Evolutionary conservation across 2,329 filamentous ascomycete genomes (phyloP).

Genomic region (Penicillium sp.): DNA sequence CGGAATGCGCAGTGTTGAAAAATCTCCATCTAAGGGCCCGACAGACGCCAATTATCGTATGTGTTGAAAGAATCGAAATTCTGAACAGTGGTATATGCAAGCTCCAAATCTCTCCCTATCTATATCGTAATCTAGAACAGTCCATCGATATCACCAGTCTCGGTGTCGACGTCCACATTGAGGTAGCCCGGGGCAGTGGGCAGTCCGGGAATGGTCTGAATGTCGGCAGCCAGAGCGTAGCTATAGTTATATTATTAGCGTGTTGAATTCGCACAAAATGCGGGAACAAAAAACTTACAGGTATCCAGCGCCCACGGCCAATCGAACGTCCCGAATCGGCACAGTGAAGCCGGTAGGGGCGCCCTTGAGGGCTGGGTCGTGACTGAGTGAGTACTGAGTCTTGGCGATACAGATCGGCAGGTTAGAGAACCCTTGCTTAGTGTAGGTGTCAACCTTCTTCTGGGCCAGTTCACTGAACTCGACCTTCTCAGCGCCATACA

Average conservation of each 20-base stretch:
- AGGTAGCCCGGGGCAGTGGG: slow-evolving; percentile 94
- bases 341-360: slow-evolving; percentile 92
- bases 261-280: slow-evolving; percentile 35
- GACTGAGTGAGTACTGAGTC: slow-evolving; percentile 95
- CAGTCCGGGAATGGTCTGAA: slow-evolving; percentile 95
- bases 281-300: slow-evolving; percentile 56
- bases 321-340: slow-evolving; percentile 87
- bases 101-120: slow-evolving; percentile 3
- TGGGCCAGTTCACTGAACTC: slow-evolving; percentile 93
- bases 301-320: slow-evolving; percentile 93
- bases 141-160: slow-evolving; percentile 83
- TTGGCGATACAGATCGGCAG: slow-evolving; percentile 96
- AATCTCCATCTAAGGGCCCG: slow-evolving; percentile 16
- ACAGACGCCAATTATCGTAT: slow-evolving; percentile 21
- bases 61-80: slow-evolving; percentile 27
- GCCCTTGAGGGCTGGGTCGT: slow-evolving; percentile 90
- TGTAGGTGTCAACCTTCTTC: slow-evolving; percentile 95
- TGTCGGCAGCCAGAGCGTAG: slow-evolving; percentile 92
- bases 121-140: slow-evolving; percentile 65
- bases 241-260: slow-evolving; percentile 42
- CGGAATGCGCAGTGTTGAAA: slow-evolving; percentile 13
- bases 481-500: slow-evolving; percentile 89
- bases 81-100: slow-evolving; percentile 20
- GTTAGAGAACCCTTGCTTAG: slow-evolving; percentile 84
- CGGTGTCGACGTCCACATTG: slow-evolving; percentile 79